Conservation (phyloP, 2,329 filamentous ascomycete species). For the Aspergillus jensenii region DNA sequence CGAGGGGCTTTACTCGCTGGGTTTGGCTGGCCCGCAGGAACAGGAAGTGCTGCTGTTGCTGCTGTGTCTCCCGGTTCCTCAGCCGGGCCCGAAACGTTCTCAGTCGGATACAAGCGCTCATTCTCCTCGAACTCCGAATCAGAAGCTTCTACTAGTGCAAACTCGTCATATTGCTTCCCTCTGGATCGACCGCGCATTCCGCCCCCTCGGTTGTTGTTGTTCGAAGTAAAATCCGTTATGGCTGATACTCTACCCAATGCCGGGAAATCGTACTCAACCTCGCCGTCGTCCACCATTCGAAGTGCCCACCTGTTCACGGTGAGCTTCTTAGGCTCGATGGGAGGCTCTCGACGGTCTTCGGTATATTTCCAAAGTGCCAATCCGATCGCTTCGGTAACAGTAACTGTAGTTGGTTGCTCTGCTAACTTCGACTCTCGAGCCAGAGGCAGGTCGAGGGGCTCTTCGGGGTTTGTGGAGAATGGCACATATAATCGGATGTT, state of each 20-base stretch:
- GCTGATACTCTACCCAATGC: constrained; percentile 57
- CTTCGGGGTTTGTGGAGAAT: constrained; percentile 56
- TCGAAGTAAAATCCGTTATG: constrained; percentile 64
- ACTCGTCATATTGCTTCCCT: constrained; percentile 67
- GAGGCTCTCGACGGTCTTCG: constrained; percentile 57
- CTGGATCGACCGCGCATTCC: constrained; percentile 55
- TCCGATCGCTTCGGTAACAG: constrained; percentile 63
- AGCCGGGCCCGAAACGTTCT: constrained; percentile 34
- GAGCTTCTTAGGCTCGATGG: constrained; percentile 51
- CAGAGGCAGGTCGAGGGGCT: constrained; percentile 60
- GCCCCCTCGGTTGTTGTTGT: constrained; percentile 65
- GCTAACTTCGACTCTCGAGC: constrained; percentile 56
- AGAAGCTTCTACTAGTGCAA: constrained; percentile 62
- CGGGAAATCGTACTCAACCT: constrained; percentile 67
- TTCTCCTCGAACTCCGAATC: constrained; percentile 58
- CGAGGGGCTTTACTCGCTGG: constrained; percentile 28
- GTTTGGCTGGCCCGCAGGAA: constrained; percentile 20
- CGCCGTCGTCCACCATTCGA: constrained; percentile 67
- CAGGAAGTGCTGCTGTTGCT: constrained; percentile 24
- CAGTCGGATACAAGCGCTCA: constrained; percentile 56
- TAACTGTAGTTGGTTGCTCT: constrained; percentile 48
- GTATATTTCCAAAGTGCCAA: constrained; percentile 62
- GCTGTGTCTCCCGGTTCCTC: constrained; percentile 31
- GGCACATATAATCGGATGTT: constrained; percentile 65
- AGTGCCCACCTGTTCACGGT: constrained; percentile 65